Base-by-base conservation (phyloP, 805 yeast species). In the Candida pseudoglaebosa region DNA sequence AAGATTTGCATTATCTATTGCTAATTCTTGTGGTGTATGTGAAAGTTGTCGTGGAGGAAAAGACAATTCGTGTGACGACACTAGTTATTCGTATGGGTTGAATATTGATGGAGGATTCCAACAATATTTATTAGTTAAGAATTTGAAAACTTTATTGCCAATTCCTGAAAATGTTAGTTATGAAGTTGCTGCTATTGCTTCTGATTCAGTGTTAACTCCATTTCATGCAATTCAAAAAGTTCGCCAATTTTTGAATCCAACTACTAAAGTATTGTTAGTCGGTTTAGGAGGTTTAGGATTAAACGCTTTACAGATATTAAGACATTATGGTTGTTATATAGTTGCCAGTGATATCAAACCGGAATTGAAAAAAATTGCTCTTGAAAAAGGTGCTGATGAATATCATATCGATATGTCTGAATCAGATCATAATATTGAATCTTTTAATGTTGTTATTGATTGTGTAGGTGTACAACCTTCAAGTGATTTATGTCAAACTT, bases 221-320 rank as follows among this genome's bases (percentile, higher is more conserved):
- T 67, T 50, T 47, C 71, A 65, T 42, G 67, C 72, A 14, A 61
- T 68, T 24, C 57, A 52, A 41, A 67, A 64, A 43, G 68, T 62
- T 4, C 57, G 46, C 35, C 46, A 48, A 13, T 34, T 39, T 3
- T 36, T 53, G 18, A 45, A 48, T 12, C 71, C 72, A 3, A 54
- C 65, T 2, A 44, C 58, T 6, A 67, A 62, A 40, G 67, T 67
- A 4, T 53, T 65, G 24, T 58, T 65, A 5, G 45, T 61, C n/a
- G 73, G 73, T 0, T 52, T 63, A 15, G 73, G 73, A 9, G 73
- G 73, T 4, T 53, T 68, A 37, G 73, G 73, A 0, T 51, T 66
- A 44, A 67, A 66, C 48, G 73, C 70, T 4, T 32, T 68, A n/a
- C 73, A 68, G 42, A 61, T 68, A 28, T 49, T 68, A 32, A 50